phyloP scores from a whole-genome alignment of 2,329 filamentous ascomycete species.

The Talaromyces amestolkiae region DNA sequence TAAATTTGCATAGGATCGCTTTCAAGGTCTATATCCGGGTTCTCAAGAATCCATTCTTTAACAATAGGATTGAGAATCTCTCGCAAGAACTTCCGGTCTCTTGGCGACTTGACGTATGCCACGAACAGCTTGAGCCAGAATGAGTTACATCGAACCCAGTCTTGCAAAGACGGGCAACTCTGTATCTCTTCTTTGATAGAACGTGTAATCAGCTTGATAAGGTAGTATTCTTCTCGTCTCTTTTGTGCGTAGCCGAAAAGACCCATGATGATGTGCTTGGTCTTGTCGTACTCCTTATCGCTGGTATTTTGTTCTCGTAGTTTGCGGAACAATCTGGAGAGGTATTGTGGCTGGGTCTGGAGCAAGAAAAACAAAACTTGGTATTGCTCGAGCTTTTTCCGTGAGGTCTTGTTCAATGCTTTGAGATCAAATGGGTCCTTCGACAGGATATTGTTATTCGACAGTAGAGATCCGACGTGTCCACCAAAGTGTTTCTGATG shows the following conservation, averaged over 20 bases:
- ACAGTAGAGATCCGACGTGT: slow-evolving; percentile 77
- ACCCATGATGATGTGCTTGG: slow-evolving; percentile 92
- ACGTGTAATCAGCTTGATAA: slow-evolving; percentile 80
- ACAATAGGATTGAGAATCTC: slow-evolving; percentile 82
- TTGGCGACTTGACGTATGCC: slow-evolving; percentile 85
- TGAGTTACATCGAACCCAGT: slow-evolving; percentile 84
- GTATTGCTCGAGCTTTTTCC: slow-evolving; percentile 93
- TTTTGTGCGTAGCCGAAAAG: slow-evolving; percentile 97
- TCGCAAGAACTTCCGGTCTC: slow-evolving; percentile 87
- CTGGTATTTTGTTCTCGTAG: slow-evolving; percentile 78
- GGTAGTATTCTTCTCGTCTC: slow-evolving; percentile 91
- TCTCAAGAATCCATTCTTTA: slow-evolving; percentile 88
- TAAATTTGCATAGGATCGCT: slow-evolving; percentile 98
- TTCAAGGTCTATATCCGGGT: slow-evolving; percentile 85
- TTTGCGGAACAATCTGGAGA: slow-evolving; percentile 81
- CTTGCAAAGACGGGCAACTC: slow-evolving; percentile 67
- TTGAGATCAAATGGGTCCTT: slow-evolving; percentile 94
- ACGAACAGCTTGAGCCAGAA: slow-evolving; percentile 87
- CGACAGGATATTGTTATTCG: slow-evolving; percentile 83
- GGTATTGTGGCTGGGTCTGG: slow-evolving; percentile 93
- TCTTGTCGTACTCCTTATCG: slow-evolving; percentile 88
- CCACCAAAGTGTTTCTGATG: slow-evolving; percentile 96
- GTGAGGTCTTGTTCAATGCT: slow-evolving; percentile 92
- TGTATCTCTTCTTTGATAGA: slow-evolving; percentile 86
- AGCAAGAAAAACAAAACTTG: slow-evolving; percentile 97